Evolutionary conservation across 768 basidiomycete species (phyloP).

Genomic region (Agrocybe chaxingu): DNA sequence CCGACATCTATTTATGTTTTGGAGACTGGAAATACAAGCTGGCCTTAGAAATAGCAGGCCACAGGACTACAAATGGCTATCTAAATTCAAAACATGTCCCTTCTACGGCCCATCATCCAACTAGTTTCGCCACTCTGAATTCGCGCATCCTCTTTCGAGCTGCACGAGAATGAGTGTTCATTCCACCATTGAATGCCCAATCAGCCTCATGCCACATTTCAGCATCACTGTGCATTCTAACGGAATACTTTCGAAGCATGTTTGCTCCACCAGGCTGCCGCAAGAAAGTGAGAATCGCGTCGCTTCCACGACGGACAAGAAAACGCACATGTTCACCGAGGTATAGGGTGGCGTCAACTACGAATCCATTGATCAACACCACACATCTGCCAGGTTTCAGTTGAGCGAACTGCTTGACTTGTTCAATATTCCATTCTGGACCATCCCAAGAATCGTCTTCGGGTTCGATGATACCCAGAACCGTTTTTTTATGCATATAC

Average conservation of each 20-base stretch:
- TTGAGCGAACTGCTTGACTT: slow-evolving; percentile 31
- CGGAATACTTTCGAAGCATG: slow-evolving; percentile 51
- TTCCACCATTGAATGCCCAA: slow-evolving; percentile 67
- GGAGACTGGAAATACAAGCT: not conserved
- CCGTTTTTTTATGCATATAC: slow-evolving; percentile 45
- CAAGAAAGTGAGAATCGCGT: slow-evolving; percentile 1
- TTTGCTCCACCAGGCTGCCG: slow-evolving; percentile 60
- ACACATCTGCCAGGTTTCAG: slow-evolving; percentile 38
- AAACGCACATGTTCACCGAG: slow-evolving; percentile 63
- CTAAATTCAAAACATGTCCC: not conserved
- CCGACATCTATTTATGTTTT: not conserved
- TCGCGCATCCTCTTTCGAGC: slow-evolving; percentile 48
- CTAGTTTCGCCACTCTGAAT: slow-evolving; percentile 44
- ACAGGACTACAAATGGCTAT: not conserved
- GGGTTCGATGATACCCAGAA: slow-evolving; percentile 4
- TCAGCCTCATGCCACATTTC: slow-evolving; percentile 38
- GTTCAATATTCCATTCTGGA: slow-evolving; percentile 35
- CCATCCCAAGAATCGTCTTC: slow-evolving; percentile 31
- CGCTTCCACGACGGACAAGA: not conserved
- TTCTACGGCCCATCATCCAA: slow-evolving; percentile 7
- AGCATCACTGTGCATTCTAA: slow-evolving; percentile 10
- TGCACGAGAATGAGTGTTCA: slow-evolving; percentile 69
- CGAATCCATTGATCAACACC: slow-evolving; percentile 55
- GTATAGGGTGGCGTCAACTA: slow-evolving; percentile 61
- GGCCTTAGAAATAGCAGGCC: not conserved